Percentiles rank a stretch among this genome's conserved stretches.
Evolutionary conservation across 305 asterid genomes (phyloP).

Genomic region (Fraxinus ornus): DNA sequence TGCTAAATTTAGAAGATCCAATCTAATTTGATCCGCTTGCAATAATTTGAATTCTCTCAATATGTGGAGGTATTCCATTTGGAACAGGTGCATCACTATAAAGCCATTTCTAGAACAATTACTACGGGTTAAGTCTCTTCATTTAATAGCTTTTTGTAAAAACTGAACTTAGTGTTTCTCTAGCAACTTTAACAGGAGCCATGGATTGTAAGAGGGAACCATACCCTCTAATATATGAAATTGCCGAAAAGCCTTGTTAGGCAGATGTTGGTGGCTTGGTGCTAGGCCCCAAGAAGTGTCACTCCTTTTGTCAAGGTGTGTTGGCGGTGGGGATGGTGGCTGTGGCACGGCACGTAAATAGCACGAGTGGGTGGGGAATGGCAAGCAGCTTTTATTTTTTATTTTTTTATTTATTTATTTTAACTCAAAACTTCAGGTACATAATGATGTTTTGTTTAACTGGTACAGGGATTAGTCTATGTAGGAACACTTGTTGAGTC

Average conservation of each 20-base stretch:
- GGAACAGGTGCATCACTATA: neutral
- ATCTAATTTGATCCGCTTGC: neutral
- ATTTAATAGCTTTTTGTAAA: neutral
- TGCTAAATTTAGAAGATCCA: neutral
- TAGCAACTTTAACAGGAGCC: neutral
- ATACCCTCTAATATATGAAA: neutral
- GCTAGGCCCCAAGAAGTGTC: neutral
- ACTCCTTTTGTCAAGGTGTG: neutral
- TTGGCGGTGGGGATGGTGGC: neutral
- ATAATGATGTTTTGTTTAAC: neutral
- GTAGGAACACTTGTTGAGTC: neutral
- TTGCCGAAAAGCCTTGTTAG: neutral
- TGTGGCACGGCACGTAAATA: neutral
- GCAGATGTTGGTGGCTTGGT: neutral
- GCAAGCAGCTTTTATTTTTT: neutral
- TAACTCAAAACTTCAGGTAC: neutral
- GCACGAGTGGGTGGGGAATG: neutral
- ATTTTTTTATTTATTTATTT: neutral
- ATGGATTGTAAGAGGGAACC: neutral
- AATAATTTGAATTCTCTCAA: neutral
- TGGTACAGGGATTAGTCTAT: neutral
- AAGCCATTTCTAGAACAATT: neutral
- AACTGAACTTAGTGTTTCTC: neutral
- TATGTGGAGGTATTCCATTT: neutral
- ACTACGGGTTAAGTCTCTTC: neutral